Conservation (phyloP, 371 early-diverging fungal genomes). For the Syncephalastrum contaminatum region DNA sequence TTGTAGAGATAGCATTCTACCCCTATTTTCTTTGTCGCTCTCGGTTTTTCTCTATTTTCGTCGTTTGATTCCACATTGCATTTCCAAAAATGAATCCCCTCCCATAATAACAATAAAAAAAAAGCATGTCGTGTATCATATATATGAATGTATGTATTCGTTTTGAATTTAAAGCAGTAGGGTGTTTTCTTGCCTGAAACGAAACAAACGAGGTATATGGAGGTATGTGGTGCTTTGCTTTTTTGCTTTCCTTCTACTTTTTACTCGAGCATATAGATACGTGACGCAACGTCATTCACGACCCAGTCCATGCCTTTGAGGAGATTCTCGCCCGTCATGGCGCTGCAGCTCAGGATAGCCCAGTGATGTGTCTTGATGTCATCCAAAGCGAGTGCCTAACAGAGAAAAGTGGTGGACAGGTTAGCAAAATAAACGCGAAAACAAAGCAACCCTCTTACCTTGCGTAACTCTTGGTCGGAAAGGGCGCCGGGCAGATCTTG, state of each 20-base stretch:
- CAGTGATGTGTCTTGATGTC: conserved; percentile 88
- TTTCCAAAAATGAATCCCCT: too few species aligned
- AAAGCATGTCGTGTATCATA: too few species aligned
- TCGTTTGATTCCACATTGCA: too few species aligned
- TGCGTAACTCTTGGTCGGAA: conserved; percentile 67
- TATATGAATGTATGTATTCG: too few species aligned
- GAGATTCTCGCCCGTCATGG: conserved; percentile 86
- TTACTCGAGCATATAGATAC: conserved; percentile 76
- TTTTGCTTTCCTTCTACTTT: neutral
- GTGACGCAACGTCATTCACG: conserved; percentile 84
- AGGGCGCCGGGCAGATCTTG: conserved; percentile 92
- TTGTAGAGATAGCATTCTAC: too few species aligned
- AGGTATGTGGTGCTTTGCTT: neutral
- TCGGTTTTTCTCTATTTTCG: conserved; percentile 4
- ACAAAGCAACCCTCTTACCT: conserved; percentile 33
- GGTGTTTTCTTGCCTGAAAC: too few species aligned
- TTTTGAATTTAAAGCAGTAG: too few species aligned
- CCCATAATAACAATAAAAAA: too few species aligned
- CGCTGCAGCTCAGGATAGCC: conserved; percentile 88
- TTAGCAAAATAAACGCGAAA: too few species aligned
- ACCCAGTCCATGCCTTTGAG: conserved; percentile 94
- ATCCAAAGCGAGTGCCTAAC: conserved; percentile 70
- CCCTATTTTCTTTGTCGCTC: conserved; percentile 1
- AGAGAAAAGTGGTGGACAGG: neutral
- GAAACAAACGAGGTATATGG: conserved; percentile 3